These are phyloP conservation scores for Acacia concinna DNA, from an alignment of 331 rosid genomes.

Conservation along the genomic window DNA sequence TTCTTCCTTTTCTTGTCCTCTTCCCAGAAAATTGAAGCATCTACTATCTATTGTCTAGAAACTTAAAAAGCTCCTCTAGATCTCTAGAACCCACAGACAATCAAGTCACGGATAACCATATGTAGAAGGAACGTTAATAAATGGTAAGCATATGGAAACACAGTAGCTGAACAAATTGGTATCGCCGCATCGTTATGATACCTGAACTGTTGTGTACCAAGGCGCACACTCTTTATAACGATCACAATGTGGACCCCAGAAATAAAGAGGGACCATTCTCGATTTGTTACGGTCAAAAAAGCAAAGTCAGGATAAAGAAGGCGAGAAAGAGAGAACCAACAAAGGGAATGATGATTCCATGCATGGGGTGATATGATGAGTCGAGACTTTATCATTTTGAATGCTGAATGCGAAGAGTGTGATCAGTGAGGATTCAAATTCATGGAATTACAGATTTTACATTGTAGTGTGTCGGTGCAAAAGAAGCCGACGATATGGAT, in stretches of 20 bases:
- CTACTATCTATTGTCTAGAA: background rate
- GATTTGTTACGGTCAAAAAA: background rate
- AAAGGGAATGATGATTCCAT: background rate
- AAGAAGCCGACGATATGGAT: background rate
- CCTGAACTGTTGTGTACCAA: background rate
- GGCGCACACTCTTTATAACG: background rate
- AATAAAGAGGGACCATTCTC: background rate
- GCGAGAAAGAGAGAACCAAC: background rate
- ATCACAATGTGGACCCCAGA: background rate
- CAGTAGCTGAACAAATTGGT: background rate
- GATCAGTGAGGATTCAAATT: background rate
- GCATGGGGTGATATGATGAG: constrained; percentile 32
- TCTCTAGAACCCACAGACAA: background rate
- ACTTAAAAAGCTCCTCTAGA: background rate
- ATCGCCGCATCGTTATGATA: background rate
- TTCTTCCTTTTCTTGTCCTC: background rate
- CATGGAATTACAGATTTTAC: background rate
- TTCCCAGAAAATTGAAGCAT: background rate
- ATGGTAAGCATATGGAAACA: background rate
- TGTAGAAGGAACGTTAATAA: background rate
- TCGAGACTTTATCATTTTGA: background rate
- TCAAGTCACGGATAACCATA: background rate
- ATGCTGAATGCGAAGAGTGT: background rate
- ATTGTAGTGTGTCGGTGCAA: background rate
- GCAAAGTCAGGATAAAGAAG: background rate